Evolutionary conservation across 2,329 filamentous ascomycete genomes (phyloP).

Genomic region (Aspergillus eucalypticola): DNA sequence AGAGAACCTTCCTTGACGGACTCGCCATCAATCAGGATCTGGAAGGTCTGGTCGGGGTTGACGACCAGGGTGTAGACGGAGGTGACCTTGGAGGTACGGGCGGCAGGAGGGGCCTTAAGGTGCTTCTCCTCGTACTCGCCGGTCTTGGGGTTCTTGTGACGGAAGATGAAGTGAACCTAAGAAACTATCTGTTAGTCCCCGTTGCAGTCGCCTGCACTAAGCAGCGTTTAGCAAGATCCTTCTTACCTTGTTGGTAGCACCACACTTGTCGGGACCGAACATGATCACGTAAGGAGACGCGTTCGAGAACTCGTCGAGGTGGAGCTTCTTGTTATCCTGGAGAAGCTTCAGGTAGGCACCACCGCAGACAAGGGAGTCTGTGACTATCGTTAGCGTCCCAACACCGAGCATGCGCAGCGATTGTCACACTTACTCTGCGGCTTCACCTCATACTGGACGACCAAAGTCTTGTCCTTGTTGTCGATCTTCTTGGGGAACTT

Average conservation of each 20-base stretch:
- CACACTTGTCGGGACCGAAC: slow-evolving; percentile 99
- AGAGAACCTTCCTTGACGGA: slow-evolving; percentile 85
- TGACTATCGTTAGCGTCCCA: slow-evolving; percentile 5
- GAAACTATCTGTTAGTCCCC: slow-evolving; percentile 17
- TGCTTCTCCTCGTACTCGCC: slow-evolving; percentile 99
- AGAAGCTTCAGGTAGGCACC: slow-evolving; percentile 99
- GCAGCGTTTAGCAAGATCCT: slow-evolving; percentile 10
- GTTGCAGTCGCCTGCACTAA: neutral
- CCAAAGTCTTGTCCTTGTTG: slow-evolving; percentile 94
- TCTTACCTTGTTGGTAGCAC: slow-evolving; percentile 92
- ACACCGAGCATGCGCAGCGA: neutral
- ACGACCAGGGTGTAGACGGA: slow-evolving; percentile 97
- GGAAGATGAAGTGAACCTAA: slow-evolving; percentile 89
- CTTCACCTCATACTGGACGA: slow-evolving; percentile 99
- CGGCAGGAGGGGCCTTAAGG: slow-evolving; percentile 76
- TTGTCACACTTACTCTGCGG: slow-evolving; percentile 74
- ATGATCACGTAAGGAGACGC: slow-evolving; percentile 98
- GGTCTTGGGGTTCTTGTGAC: slow-evolving; percentile 99
- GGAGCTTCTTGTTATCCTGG: slow-evolving; percentile 93
- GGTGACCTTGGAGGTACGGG: slow-evolving; percentile 86
- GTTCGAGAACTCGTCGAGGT: slow-evolving; percentile 97
- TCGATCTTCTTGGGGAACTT: slow-evolving; percentile 97
- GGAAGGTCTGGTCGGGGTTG: slow-evolving; percentile 92
- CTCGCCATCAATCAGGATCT: slow-evolving; percentile 89
- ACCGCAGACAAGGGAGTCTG: slow-evolving; percentile 93